Evolutionary conservation across 306 rosid species (phyloP), one percentile per base, ranked within the genome.

Genomic region (Acacia acuminata): DNA sequence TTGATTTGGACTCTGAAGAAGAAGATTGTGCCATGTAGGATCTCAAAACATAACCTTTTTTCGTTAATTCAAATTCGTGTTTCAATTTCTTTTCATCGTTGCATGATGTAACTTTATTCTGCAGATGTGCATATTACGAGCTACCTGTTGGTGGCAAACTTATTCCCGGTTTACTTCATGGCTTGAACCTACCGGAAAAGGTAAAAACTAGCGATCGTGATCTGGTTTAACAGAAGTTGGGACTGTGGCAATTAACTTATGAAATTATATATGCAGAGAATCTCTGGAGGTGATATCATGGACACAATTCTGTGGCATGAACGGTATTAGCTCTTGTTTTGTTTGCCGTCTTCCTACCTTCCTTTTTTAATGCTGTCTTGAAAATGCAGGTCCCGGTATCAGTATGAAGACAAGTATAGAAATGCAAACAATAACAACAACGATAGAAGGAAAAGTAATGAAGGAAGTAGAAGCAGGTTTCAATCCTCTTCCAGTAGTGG

Each of bases 301-400:
- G 91, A 91, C 11, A 83, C 87, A 10, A 15, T 20, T 71, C 78
- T 86, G 2, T 85, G 91, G 93, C 91, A 89, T 56, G 89, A 88
- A 47, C 11, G 3, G 92, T 89, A 61, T 51, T 66, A 61, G 8
- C 63, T 65, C 5, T 7, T 25, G 3, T 22, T 44, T 64, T 15
- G 10, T 45, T 64, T 14, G 20, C 8, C 43, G 2, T 17, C 19
- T 47, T 1, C 8, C 34, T 5, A 8, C 32, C 22, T 3, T 1
- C 13, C 44, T 34, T 56, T 22, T 58, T 0, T 17, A 66, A 66
- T 8, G 24, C 44, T 34, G 19, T 22, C 15, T 43, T 61, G 82
- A 36, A 38, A 61, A 56, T n/a, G 24, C 77, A 88, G 92, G 53
- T 2, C 4, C 36, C 50, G 25, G 11, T 58, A 3, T 61, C 36